These are phyloP conservation scores for Aplosporella prunicola DNA, from an alignment of 2,329 filamentous ascomycete genomes.

Conservation along the genomic window DNA sequence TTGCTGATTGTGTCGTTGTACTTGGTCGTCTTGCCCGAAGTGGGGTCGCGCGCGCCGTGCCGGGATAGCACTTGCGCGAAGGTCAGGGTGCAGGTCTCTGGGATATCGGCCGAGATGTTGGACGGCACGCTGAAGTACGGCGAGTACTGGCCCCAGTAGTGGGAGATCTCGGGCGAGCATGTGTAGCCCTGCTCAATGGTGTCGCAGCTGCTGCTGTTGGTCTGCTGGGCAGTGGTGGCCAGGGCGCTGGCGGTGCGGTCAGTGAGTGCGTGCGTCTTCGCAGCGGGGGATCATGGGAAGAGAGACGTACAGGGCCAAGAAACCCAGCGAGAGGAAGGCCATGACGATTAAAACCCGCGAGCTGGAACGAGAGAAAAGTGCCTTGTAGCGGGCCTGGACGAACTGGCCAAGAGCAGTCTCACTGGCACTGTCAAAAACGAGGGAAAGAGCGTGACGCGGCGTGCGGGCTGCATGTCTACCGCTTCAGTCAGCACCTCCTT, in stretches of 20 bases:
- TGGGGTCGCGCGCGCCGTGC: conserved; percentile 78
- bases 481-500: too few species aligned
- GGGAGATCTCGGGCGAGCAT: conserved; percentile 53
- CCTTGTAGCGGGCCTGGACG: too few species aligned
- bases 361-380: too few species aligned
- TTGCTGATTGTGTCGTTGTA: conserved; percentile 57
- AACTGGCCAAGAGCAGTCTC: too few species aligned
- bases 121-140: conserved; percentile 72
- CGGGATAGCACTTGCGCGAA: conserved; percentile 76
- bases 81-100: conserved; percentile 60
- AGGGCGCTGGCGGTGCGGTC: background rate
- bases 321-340: too few species aligned
- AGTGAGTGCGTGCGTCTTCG: too few species aligned
- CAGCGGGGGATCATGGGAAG: too few species aligned
- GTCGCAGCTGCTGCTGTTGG: conserved; percentile 37
- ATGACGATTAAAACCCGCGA: too few species aligned
- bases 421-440: too few species aligned
- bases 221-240: conserved; percentile 1
- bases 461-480: too few species aligned
- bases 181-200: conserved; percentile 49
- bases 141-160: conserved; percentile 79
- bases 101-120: conserved; percentile 50
- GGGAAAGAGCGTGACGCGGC: too few species aligned
- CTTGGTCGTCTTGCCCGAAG: conserved; percentile 50
- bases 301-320: too few species aligned